Evolutionary conservation across 2,329 filamentous ascomycete species (phyloP).

Genomic region (Akanthomyces dipterigenus): DNA sequence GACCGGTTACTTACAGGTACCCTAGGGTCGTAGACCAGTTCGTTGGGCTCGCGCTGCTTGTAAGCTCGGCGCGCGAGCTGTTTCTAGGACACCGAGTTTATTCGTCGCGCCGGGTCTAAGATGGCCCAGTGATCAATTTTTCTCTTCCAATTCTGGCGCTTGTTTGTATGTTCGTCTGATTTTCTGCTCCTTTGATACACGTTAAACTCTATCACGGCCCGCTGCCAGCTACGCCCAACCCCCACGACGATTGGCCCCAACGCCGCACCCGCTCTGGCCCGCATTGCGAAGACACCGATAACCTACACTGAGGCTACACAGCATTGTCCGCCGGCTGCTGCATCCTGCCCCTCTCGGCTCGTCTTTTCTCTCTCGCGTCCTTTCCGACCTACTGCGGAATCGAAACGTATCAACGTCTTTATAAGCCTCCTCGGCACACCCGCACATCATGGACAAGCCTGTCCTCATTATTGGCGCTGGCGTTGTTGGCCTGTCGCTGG

Average conservation of each 20-base stretch:
- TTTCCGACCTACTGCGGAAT: background rate
- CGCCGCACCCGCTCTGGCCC: background rate
- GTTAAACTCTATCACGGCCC: background rate
- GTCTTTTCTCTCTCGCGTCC: background rate
- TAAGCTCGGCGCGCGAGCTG: too few species aligned
- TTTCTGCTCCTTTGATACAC: too few species aligned
- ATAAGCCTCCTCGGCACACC: background rate
- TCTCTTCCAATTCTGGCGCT: too few species aligned
- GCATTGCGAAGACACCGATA: background rate
- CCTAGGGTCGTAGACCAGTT: too few species aligned
- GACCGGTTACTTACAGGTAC: too few species aligned
- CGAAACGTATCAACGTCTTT: too few species aligned
- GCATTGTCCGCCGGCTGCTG: background rate
- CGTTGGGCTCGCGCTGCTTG: too few species aligned
- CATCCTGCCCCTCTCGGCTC: background rate
- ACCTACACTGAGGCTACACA: background rate
- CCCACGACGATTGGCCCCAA: background rate
- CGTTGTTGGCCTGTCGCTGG: slow-evolving; percentile 30
- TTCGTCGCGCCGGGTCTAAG: too few species aligned
- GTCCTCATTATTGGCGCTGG: slow-evolving; percentile 32
- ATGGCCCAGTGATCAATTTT: too few species aligned
- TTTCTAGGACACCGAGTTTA: too few species aligned
- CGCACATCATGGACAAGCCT: slow-evolving; percentile 16
- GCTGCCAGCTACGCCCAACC: background rate
- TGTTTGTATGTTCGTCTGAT: too few species aligned